Evolutionary conservation across 2,329 filamentous ascomycete genomes (phyloP), one percentile per base, ranked within the genome.

Genomic region (Monilinia fructigena): DNA sequence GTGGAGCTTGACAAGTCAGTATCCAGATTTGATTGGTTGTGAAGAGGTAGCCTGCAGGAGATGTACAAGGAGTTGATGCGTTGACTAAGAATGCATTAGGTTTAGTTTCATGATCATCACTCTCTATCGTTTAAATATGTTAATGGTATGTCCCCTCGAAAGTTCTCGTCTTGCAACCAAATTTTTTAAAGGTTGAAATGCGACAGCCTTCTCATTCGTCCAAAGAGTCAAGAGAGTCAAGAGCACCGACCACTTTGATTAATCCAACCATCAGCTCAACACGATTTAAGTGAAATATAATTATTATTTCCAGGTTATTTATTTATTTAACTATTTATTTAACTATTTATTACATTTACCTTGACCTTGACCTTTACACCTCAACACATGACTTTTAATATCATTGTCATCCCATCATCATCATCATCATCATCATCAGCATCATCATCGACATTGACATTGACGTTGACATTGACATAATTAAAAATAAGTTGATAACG

Each of bases 101-200:
- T 16, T 59, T 65, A 65, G 63, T 7, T 48, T 45, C 63, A 20
- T 35, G 63, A 53, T 35, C 63, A 59, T 28, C 38, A 31, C 42
- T 48, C 58, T n/a, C 54, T 20, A 48, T 65, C 23, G 31, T 66
- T 66, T 66, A 66, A 66, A 66, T 66, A 66, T 66, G 55, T 66
- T 48, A 55, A 54, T 55, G 28, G 38, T 31, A 38, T 28, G 16
- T 62, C 56, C 64, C 47, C 64, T 48, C 50, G 26, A 66, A 62
- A 66, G 47, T 48, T 66, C 64, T 66, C 48, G 50, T 66, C 64
- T 66, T 66, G 64, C 64, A 66, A 61, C 48, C 48, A 66, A 62
- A 42, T 61, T 66, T 61, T 61, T 28, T 50, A 63, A 54, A 62
- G 59, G 31, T 62, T 60, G 26, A 45, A 55, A 61, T 66, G 63